A percentile compares a stretch with the other conserved stretches of the same genome.
Evolutionary conservation across 305 asterid genomes (phyloP).

Genomic region (Galium porrigens): DNA sequence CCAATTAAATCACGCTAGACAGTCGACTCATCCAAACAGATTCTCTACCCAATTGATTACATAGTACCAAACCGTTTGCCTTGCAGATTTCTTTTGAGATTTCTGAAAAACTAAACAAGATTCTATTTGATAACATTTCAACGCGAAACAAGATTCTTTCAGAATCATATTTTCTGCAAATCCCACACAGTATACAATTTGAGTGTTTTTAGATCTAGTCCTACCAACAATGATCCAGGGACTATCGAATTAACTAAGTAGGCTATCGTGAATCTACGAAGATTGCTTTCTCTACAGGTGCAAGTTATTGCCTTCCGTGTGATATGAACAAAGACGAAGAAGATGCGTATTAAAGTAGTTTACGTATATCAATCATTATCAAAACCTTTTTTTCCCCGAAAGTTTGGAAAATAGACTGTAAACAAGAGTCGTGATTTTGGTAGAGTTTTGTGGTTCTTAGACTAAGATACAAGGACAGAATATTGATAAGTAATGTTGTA

Average conservation of each 20-base stretch:
- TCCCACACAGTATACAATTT: too few relatives aligned
- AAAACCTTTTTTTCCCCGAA: neutral
- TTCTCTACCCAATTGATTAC: too few relatives aligned
- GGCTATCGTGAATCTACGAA: neutral
- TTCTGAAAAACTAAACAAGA: too few relatives aligned
- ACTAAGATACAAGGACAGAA: neutral
- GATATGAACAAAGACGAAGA: neutral
- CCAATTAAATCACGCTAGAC: too few relatives aligned
- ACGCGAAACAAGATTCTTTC: too few relatives aligned
- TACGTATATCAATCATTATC: neutral
- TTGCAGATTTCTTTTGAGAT: too few relatives aligned
- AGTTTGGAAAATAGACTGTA: neutral
- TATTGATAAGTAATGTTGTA: neutral
- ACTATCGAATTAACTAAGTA: too few relatives aligned
- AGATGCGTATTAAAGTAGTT: neutral
- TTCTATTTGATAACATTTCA: too few relatives aligned
- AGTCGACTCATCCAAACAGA: too few relatives aligned
- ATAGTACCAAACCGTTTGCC: too few relatives aligned
- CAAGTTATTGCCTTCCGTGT: neutral
- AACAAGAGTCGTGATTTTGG: neutral
- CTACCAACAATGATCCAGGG: neutral
- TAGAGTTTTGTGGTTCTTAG: neutral
- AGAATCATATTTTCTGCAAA: too few relatives aligned
- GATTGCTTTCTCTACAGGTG: neutral
- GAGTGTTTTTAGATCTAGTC: too few relatives aligned